Conservation (phyloP, 2,329 filamentous ascomycete species). For the Teratosphaeria destructans region DNA sequence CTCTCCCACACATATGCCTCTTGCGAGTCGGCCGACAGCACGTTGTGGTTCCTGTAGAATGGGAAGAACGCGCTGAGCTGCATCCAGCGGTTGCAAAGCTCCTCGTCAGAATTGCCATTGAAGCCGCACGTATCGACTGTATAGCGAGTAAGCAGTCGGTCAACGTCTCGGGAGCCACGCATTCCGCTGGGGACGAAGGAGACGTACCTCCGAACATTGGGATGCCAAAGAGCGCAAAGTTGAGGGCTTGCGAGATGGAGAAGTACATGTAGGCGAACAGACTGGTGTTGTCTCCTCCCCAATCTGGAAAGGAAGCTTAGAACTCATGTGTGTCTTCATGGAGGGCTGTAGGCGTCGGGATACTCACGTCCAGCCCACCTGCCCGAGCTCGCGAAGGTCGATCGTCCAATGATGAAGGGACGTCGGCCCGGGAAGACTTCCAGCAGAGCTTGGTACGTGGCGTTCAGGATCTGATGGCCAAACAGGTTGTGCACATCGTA, state of each 20-base stretch:
- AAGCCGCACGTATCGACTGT: conserved; percentile 62
- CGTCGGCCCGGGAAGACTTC: conserved; percentile 55
- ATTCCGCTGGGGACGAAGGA: conserved; percentile 46
- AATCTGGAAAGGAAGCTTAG: conserved; percentile 35
- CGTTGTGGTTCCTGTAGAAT: conserved; percentile 70
- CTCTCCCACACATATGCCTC: conserved; percentile 49
- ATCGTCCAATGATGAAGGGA: conserved; percentile 75
- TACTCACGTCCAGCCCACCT: conserved; percentile 53
- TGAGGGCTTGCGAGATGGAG: conserved; percentile 66
- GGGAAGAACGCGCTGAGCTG: conserved; percentile 56
- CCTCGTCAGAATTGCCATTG: conserved; percentile 53
- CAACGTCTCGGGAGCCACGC: too few species aligned
- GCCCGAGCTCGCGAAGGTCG: conserved; percentile 68
- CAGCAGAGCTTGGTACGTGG: conserved; percentile 53
- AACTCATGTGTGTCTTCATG: too few species aligned
- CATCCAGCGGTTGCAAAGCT: conserved; percentile 54
- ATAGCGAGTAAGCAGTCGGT: conserved; percentile 16
- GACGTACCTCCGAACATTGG: conserved; percentile 44
- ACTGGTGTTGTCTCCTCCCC: conserved; percentile 57
- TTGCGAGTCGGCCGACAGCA: conserved; percentile 49
- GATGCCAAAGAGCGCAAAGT: conserved; percentile 63
- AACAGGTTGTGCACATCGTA: conserved; percentile 80
- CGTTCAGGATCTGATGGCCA: conserved; percentile 31
- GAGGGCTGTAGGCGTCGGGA: too few species aligned
- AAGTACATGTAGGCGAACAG: conserved; percentile 57